A percentile compares a stretch with the other conserved stretches of the same genome.
Evolutionary conservation across 2,329 filamentous ascomycete species (phyloP).

Genomic region (Arthrinium phaeospermum): DNA sequence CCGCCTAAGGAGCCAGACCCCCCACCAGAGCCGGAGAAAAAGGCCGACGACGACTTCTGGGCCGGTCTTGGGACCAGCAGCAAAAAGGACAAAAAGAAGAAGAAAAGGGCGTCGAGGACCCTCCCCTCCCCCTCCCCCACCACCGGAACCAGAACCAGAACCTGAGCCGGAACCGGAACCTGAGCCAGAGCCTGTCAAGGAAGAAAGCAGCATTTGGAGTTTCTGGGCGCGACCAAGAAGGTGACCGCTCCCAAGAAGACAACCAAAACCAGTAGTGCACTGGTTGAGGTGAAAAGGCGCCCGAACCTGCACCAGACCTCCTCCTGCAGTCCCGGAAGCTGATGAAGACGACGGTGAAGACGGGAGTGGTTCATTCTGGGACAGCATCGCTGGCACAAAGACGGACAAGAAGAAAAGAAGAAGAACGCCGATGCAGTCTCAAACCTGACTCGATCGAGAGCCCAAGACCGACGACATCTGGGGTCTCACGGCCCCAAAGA

Average conservation of each 20-base stretch:
- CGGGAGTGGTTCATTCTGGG: conserved; percentile 28
- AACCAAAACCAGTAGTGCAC: conserved; percentile 31
- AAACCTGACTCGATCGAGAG: conserved; percentile 51
- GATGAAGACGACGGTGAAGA: conserved; percentile 27
- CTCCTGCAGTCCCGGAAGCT: conserved; percentile 29
- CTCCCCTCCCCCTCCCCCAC: conserved; percentile 22
- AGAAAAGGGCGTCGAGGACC: conserved; percentile 37
- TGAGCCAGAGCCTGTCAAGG: conserved; percentile 43
- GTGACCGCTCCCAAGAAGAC: conserved; percentile 39
- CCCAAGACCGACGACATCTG: conserved; percentile 47
- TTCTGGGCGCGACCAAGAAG: conserved; percentile 61
- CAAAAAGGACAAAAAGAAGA: conserved; percentile 47
- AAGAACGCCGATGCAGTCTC: conserved; percentile 38
- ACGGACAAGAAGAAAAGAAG: conserved; percentile 34
- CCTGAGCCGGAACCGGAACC: conserved; percentile 28
- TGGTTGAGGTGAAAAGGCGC: conserved; percentile 31
- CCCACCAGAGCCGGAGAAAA: conserved; percentile 30
- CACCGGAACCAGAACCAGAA: conserved; percentile 30
- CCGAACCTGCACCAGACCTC: conserved; percentile 26
- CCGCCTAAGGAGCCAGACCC: neutral
- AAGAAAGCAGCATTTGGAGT: conserved; percentile 56
- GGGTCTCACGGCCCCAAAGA: conserved; percentile 43
- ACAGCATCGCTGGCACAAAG: conserved; percentile 27
- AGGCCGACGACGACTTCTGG: conserved; percentile 37
- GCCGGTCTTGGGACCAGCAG: conserved; percentile 6